Conservation (phyloP, 2,329 filamentous ascomycete species). For the Bipolaris sorokiniana region DNA sequence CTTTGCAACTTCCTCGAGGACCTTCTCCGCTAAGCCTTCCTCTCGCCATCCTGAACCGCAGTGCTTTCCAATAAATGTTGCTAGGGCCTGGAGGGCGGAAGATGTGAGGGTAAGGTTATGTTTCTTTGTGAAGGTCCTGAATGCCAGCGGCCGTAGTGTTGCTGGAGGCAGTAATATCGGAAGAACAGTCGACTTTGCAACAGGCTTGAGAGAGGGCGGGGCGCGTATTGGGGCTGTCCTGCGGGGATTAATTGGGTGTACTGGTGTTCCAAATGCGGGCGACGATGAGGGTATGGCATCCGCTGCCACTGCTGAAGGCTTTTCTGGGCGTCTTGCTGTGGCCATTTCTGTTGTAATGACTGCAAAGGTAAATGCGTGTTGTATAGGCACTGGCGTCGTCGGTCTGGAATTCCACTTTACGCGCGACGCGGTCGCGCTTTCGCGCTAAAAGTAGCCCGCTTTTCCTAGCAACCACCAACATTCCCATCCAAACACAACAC, state of each 20-base stretch:
- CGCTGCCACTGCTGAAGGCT: constrained; percentile 36
- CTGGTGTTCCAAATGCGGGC: constrained; percentile 86
- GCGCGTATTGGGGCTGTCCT: constrained; percentile 51
- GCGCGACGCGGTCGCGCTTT: constrained; percentile 31
- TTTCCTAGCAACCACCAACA: constrained; percentile 13
- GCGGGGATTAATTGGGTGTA: constrained; percentile 72
- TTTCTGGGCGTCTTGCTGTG: constrained; percentile 38
- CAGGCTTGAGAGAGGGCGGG: constrained; percentile 59
- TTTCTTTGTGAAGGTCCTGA: constrained; percentile 96
- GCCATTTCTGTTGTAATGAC: constrained; percentile 27
- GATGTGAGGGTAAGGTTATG: constrained; percentile 93
- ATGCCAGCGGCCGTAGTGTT: constrained; percentile 86
- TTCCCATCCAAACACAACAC: constrained; percentile 2
- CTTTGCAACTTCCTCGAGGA: constrained; percentile 88
- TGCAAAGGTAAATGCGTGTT: constrained; percentile 9
- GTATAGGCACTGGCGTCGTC: constrained; percentile 2
- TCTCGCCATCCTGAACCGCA: constrained; percentile 97
- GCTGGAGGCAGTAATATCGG: constrained; percentile 88
- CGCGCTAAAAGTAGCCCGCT: constrained; percentile 9
- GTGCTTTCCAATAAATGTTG: constrained; percentile 87
- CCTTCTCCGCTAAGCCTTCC: constrained; percentile 88
- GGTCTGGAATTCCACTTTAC: constrained; percentile 22
- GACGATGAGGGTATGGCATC: constrained; percentile 84
- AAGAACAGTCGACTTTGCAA: constrained; percentile 68
- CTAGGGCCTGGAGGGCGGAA: constrained; percentile 81